Conservation (phyloP, 1,284 basidiomycete species). For the Ustilago trichophora region DNA sequence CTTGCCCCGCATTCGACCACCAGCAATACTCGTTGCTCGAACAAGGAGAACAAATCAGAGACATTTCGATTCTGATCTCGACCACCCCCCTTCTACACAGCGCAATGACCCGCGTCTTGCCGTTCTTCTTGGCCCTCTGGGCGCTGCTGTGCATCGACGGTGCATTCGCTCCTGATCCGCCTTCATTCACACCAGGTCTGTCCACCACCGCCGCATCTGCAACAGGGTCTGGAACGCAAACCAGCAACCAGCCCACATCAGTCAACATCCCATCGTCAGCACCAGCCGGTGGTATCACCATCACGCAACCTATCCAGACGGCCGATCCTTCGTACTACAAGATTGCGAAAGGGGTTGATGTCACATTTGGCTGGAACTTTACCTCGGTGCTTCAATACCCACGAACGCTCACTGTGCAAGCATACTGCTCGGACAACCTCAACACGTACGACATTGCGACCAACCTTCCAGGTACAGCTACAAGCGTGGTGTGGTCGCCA, state of each 20-base stretch:
- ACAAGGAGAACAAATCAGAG: too few relatives aligned
- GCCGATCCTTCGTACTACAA: slow-evolving; percentile 65
- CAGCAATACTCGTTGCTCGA: too few relatives aligned
- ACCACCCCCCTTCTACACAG: too few relatives aligned
- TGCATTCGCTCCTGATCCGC: slow-evolving; percentile 32
- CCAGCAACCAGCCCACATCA: slow-evolving; percentile 9
- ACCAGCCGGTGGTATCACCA: slow-evolving; percentile 59
- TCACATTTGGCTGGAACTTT: slow-evolving; percentile 66
- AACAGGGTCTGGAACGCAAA: slow-evolving; percentile 8
- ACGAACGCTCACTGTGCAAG: slow-evolving; percentile 52
- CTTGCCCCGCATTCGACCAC: not conserved
- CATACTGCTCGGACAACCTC: slow-evolving; percentile 60
- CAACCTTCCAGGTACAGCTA: slow-evolving; percentile 56
- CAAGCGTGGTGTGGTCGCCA: slow-evolving; percentile 60
- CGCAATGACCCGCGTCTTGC: slow-evolving; percentile 16
- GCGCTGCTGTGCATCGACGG: slow-evolving; percentile 16
- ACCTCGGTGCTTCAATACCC: slow-evolving; percentile 59
- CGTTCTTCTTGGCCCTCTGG: slow-evolving; percentile 26
- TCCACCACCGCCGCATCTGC: slow-evolving; percentile 8
- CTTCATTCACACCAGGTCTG: slow-evolving; percentile 29
- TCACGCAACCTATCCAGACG: slow-evolving; percentile 62
- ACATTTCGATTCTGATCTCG: too few relatives aligned
- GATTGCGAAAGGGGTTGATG: slow-evolving; percentile 57
- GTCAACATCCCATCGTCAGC: slow-evolving; percentile 52
- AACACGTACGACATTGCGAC: slow-evolving; percentile 62